Evolutionary conservation across 139 green algal genomes (phyloP).

Genomic region (Dunaliella sp.): DNA sequence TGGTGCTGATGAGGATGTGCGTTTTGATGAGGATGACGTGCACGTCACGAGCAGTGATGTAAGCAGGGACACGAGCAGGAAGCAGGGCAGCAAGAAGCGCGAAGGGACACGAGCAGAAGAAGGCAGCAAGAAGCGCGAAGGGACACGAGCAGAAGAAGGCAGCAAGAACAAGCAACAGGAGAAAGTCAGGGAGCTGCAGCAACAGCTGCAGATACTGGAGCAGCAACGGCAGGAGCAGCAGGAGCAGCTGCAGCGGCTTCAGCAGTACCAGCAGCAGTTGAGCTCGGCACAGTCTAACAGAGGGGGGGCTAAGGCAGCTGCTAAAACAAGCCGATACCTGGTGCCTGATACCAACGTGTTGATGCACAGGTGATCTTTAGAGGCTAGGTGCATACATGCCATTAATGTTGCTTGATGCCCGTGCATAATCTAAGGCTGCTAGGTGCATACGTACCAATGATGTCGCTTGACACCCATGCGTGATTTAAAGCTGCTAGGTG

Average conservation of each 20-base stretch:
- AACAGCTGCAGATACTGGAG: not conserved
- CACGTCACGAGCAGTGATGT: not conserved
- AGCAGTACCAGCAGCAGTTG: not conserved
- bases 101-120: not conserved
- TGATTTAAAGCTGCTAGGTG: too few relatives aligned
- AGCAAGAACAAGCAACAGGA: not conserved
- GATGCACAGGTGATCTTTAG: too few relatives aligned
- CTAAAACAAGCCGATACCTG: not conserved
- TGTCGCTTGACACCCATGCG: too few relatives aligned
- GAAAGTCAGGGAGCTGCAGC: not conserved
- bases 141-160: not conserved
- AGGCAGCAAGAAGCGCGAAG: too few relatives aligned
- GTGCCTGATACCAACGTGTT: not conserved
- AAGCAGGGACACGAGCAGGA: not conserved
- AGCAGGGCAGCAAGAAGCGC: not conserved
- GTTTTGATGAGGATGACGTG: not conserved
- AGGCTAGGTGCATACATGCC: too few relatives aligned
- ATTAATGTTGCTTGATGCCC: too few relatives aligned
- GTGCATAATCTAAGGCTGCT: too few relatives aligned
- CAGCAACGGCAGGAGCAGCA: not conserved
- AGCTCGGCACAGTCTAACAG: not conserved
- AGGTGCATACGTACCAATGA: too few relatives aligned
- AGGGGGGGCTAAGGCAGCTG: not conserved
- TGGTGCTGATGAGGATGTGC: not conserved
- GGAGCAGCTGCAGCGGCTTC: not conserved